phyloP scores from a whole-genome alignment of 2,329 filamentous ascomycete species.

The Alternaria tenuissima region DNA sequence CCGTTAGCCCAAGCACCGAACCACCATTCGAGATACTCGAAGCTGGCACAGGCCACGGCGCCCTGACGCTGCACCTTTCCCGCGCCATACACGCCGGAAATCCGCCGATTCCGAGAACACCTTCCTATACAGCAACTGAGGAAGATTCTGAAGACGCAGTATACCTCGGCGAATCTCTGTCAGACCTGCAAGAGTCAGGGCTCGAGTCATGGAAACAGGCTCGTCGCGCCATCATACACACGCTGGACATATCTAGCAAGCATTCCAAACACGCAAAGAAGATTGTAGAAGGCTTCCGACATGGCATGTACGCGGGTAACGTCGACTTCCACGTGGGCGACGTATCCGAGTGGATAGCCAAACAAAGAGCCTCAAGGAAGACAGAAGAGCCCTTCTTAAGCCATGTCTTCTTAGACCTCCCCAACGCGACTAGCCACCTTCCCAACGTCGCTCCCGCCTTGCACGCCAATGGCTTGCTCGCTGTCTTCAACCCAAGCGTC shows the following conservation, averaged over 20 bases:
- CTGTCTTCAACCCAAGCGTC: constrained; percentile 79
- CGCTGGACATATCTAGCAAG: constrained; percentile 70
- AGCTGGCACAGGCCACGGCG: constrained; percentile 85
- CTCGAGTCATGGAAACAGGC: constrained; percentile 50
- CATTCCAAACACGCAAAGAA: constrained; percentile 71
- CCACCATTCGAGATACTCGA: constrained; percentile 77
- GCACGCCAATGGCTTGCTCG: constrained; percentile 68
- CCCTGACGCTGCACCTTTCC: constrained; percentile 77
- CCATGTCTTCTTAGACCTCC: constrained; percentile 77
- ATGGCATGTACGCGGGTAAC: constrained; percentile 73
- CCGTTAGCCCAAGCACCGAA: constrained; percentile 42
- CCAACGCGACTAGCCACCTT: constrained; percentile 65
- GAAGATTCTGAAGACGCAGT: constrained; percentile 40
- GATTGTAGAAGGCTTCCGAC: constrained; percentile 71
- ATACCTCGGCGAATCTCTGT: constrained; percentile 43
- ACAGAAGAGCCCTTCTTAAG: constrained; percentile 68
- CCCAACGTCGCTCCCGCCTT: constrained; percentile 65
- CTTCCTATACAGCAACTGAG: constrained; percentile 17
- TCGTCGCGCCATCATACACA: constrained; percentile 76
- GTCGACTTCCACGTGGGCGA: constrained; percentile 78
- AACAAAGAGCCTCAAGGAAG: constrained; percentile 50
- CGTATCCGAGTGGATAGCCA: constrained; percentile 69
- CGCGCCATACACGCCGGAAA: constrained; percentile 80
- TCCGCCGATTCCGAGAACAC: constrained; percentile 55
- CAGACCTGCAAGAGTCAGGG: constrained; percentile 41